Conservation (phyloP, 805 yeast species). For the Kuraishia molischiana region DNA sequence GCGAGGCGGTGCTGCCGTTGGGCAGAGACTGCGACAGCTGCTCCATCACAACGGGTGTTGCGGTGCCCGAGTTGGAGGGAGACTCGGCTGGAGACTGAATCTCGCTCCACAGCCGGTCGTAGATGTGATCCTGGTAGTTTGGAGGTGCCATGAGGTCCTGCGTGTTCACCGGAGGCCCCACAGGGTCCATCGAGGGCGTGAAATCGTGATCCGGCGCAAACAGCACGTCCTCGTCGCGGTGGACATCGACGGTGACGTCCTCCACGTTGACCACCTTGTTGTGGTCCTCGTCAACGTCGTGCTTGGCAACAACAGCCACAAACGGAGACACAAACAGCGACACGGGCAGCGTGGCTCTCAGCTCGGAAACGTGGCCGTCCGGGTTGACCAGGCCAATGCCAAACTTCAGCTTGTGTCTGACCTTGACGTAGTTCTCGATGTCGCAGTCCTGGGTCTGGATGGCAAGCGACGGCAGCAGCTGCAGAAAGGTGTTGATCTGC, state of each 20-base stretch:
- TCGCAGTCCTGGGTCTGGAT: conserved; percentile 84
- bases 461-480: conserved; percentile 64
- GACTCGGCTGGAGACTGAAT: conserved; percentile 33
- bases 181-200: conserved; percentile 11
- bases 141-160: conserved; percentile 71
- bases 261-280: not conserved
- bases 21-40: not conserved
- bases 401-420: conserved; percentile 82
- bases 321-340: conserved; percentile 50
- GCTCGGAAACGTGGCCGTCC: conserved; percentile 88
- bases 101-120: conserved; percentile 72
- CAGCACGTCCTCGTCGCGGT: conserved; percentile 26
- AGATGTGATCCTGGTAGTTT: conserved; percentile 68
- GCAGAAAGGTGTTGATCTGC: conserved; percentile 56
- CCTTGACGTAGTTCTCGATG: conserved; percentile 57
- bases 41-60: not conserved
- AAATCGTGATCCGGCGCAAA: conserved; percentile 26
- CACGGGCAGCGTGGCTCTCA: conserved; percentile 84
- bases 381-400: conserved; percentile 72
- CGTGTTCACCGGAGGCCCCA: conserved; percentile 18
- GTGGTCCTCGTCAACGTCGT: not conserved
- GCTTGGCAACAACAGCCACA: conserved; percentile 54
- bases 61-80: conserved; percentile 29
- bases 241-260: conserved; percentile 2
- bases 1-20: not conserved